phyloP scores from a whole-genome alignment of 83 land plant genomes.

The Picea mariana region DNA sequence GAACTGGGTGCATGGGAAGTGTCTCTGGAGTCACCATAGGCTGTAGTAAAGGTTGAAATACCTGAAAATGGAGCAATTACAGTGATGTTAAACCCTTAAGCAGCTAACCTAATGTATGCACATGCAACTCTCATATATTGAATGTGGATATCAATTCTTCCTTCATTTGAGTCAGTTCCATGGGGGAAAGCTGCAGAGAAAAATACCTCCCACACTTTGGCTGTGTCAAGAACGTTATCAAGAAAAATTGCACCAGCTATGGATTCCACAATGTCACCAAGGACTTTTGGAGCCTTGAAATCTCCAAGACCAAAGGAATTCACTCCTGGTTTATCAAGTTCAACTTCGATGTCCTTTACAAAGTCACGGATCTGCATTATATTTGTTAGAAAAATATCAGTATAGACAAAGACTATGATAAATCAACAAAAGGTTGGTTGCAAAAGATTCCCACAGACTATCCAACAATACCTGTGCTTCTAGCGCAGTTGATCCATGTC shows the following conservation, averaged over 20 bases:
- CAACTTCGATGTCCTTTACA: constrained; percentile 88
- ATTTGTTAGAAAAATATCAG: neutral
- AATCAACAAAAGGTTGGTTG: neutral
- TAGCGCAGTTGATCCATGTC: constrained; percentile 95
- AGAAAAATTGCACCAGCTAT: constrained; percentile 96
- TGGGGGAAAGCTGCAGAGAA: neutral
- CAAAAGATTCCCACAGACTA: neutral
- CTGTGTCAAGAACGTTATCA: constrained; percentile 76
- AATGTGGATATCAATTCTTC: neutral
- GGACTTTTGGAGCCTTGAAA: constrained; percentile 99
- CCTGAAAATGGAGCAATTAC: constrained; percentile 36
- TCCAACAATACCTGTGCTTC: constrained; percentile 74
- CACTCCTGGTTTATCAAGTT: too few species aligned
- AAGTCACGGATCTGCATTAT: constrained; percentile 84
- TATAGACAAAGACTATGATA: neutral
- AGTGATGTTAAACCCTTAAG: constrained; percentile 4
- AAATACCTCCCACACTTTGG: constrained; percentile 88
- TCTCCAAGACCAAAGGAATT: constrained; percentile 99
- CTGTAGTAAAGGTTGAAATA: constrained; percentile 83
- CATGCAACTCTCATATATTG: neutral
- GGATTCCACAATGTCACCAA: constrained; percentile 98
- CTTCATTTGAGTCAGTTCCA: neutral
- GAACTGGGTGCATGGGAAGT: too few species aligned
- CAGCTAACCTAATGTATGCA: constrained; percentile 3
- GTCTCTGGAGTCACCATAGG: too few species aligned